These are phyloP conservation scores for Penicillium griseofulvum DNA, from an alignment of 2,329 filamentous ascomycete genomes.

Conservation along the genomic window DNA sequence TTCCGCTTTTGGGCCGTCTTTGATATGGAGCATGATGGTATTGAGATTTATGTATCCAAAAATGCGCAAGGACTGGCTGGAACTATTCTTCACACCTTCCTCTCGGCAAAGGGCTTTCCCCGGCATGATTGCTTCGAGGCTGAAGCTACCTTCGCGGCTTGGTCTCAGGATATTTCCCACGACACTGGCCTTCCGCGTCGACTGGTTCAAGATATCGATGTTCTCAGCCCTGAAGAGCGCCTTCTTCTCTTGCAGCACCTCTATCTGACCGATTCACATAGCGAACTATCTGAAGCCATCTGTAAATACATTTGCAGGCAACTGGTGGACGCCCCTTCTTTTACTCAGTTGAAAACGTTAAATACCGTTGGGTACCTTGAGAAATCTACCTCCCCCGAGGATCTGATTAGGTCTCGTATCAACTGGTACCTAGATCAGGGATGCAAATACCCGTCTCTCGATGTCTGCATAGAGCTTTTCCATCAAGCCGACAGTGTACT, in stretches of 20 bases:
- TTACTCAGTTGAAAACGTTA: constrained; percentile 41
- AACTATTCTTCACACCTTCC: constrained; percentile 47
- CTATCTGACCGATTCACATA: constrained; percentile 28
- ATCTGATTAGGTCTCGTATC: constrained; percentile 40
- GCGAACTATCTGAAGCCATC: constrained; percentile 30
- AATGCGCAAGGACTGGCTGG: constrained; percentile 44
- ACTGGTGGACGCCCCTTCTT: constrained; percentile 40
- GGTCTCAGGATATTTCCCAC: constrained; percentile 31
- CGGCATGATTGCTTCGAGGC: constrained; percentile 41
- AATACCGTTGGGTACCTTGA: constrained; percentile 43
- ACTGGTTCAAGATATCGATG: constrained; percentile 43
- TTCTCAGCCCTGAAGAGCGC: constrained; percentile 43
- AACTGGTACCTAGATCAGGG: constrained; percentile 44
- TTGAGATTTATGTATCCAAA: constrained; percentile 45
- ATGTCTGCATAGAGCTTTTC: constrained; percentile 40
- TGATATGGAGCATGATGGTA: constrained; percentile 32
- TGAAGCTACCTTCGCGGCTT: constrained; percentile 40
- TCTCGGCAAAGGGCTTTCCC: constrained; percentile 42
- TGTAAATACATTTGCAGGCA: constrained; percentile 34
- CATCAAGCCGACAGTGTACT: constrained; percentile 34
- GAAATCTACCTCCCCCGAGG: constrained; percentile 36
- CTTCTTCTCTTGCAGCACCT: constrained; percentile 42
- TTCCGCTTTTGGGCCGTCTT: constrained; percentile 45
- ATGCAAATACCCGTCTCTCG: constrained; percentile 35
- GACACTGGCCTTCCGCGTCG: constrained; percentile 37